phyloP scores from a whole-genome alignment of 1,284 basidiomycete species.

The Naganishia sp. region DNA sequence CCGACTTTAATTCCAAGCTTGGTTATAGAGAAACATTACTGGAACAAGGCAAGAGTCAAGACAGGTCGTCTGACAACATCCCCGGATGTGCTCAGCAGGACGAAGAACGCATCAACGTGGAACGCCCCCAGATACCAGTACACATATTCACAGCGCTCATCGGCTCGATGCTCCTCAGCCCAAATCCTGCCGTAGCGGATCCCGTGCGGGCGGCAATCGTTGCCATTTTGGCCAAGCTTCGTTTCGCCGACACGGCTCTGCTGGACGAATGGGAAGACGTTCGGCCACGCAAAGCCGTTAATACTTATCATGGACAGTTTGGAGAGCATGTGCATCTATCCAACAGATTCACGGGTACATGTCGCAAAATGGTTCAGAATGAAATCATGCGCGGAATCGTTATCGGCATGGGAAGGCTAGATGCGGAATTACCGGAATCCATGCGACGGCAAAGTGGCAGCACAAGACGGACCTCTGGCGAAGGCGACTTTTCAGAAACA shows the following conservation, averaged over 20 bases:
- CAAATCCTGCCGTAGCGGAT: constrained; percentile 71
- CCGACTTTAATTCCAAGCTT: constrained; percentile 17
- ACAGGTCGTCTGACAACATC: background rate
- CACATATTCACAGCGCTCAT: constrained; percentile 89
- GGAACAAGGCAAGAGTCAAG: constrained; percentile 13
- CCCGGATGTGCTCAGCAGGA: background rate
- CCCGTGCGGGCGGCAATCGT: constrained; percentile 76
- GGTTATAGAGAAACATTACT: constrained; percentile 4
- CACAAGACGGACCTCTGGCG: background rate
- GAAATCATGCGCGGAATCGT: constrained; percentile 82
- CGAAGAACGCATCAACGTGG: constrained; percentile 24
- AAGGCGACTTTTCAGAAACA: constrained; percentile 8
- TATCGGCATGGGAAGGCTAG: constrained; percentile 80
- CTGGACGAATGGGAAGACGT: constrained; percentile 48
- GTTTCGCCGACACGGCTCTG: constrained; percentile 39
- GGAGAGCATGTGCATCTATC: constrained; percentile 50
- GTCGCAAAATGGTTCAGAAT: constrained; percentile 68
- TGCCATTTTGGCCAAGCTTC: constrained; percentile 64
- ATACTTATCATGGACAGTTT: constrained; percentile 48
- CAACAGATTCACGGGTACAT: constrained; percentile 59
- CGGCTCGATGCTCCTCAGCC: constrained; percentile 80
- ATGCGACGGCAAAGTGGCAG: constrained; percentile 20
- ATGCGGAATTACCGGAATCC: constrained; percentile 55
- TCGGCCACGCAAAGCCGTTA: constrained; percentile 28
- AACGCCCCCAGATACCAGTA: constrained; percentile 65